Conservation (phyloP, 2,329 filamentous ascomycete species). For the Cadophora malorum region DNA sequence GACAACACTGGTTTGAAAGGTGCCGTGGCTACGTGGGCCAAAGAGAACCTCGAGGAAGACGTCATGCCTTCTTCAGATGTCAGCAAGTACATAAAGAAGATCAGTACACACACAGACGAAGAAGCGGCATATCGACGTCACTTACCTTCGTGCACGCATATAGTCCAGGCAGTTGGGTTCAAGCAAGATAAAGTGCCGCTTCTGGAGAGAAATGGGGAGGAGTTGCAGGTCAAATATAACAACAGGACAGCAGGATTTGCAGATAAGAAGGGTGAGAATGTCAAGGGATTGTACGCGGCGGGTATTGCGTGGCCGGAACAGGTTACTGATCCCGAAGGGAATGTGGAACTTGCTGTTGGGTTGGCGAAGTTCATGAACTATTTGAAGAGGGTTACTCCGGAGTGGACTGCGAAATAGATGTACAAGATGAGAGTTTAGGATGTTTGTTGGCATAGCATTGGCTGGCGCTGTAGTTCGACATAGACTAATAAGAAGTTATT, state of each 20-base stretch:
- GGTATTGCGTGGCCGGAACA: conserved; percentile 69
- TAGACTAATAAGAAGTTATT: background rate
- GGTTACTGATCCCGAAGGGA: conserved; percentile 65
- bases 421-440: background rate
- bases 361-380: conserved; percentile 72
- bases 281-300: conserved; percentile 63
- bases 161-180: conserved; percentile 67
- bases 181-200: conserved; percentile 56
- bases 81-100: conserved; percentile 41
- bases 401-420: conserved; percentile 49
- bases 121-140: conserved; percentile 55
- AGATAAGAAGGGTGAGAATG: conserved; percentile 49
- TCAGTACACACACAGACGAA: conserved; percentile 39
- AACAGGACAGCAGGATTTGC: conserved; percentile 53
- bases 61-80: conserved; percentile 47
- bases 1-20: conserved; percentile 73
- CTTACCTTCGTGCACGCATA: conserved; percentile 57
- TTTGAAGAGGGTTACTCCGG: conserved; percentile 59
- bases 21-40: conserved; percentile 63
- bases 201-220: conserved; percentile 46
- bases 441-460: background rate
- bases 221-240: conserved; percentile 44
- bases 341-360: conserved; percentile 66
- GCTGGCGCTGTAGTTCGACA: background rate
- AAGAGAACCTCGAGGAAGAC: conserved; percentile 61